These are phyloP conservation scores for Amanita rubescens DNA, from an alignment of 768 basidiomycete species.

Conservation along the genomic window DNA sequence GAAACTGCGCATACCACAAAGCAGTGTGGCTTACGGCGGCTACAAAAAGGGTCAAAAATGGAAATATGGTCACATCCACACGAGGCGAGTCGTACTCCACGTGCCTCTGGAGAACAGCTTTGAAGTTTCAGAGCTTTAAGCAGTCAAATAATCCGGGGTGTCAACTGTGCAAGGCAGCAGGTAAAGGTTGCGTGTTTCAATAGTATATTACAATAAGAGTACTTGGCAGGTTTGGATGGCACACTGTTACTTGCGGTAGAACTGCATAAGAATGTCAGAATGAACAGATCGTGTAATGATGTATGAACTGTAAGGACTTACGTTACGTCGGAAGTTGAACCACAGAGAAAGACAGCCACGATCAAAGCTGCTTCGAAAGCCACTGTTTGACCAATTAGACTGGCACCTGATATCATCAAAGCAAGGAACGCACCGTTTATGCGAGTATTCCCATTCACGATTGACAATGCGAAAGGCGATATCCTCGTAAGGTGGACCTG, in stretches of 20 bases:
- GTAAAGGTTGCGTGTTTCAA: slow-evolving; percentile 3
- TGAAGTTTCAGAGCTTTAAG: slow-evolving; percentile 1
- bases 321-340: slow-evolving; percentile 94
- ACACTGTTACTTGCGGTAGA: slow-evolving; percentile 63
- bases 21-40: slow-evolving; percentile 2
- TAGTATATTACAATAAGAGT: slow-evolving; percentile 6
- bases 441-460: slow-evolving; percentile 97
- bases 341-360: slow-evolving; percentile 92
- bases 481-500: slow-evolving; percentile 97
- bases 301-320: slow-evolving; percentile 33
- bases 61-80: slow-evolving; percentile 5
- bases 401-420: neutral
- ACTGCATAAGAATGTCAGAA: slow-evolving; percentile 35
- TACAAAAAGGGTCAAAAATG: slow-evolving; percentile 6
- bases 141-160: neutral
- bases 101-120: neutral
- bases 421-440: slow-evolving; percentile 62
- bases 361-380: slow-evolving; percentile 96
- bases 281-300: neutral
- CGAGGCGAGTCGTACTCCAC: slow-evolving; percentile 9
- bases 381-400: slow-evolving; percentile 37
- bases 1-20: neutral
- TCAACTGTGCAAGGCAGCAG: neutral
- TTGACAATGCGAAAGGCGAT: slow-evolving; percentile 98
- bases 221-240: neutral